phyloP scores from a whole-genome alignment of 2,329 filamentous ascomycete species.

The Colletotrichum acutatum region DNA sequence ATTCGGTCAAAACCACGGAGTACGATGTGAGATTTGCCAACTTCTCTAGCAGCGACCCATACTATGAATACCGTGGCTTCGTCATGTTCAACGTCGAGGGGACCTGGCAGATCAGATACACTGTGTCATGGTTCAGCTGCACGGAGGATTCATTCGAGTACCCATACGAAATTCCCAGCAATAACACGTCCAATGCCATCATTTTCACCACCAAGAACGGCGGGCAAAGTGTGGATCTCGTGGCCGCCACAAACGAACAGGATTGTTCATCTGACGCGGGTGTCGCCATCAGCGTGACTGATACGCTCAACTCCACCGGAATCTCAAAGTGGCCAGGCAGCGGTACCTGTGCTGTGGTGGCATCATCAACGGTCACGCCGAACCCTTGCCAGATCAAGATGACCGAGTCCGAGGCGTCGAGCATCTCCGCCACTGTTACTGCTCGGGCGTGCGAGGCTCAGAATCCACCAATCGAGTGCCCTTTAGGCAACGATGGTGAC shows the following conservation, averaged over 20 bases:
- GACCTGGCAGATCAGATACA: conserved; percentile 18
- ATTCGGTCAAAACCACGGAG: background rate
- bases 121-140: conserved; percentile 20
- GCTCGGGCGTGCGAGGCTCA: conserved; percentile 20
- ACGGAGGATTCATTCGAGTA: conserved; percentile 26
- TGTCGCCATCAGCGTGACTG: conserved; percentile 31
- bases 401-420: conserved; percentile 34
- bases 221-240: conserved; percentile 32
- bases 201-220: conserved; percentile 34
- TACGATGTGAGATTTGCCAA: background rate
- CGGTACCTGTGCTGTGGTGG: conserved; percentile 23
- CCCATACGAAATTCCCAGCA: background rate
- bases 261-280: conserved; percentile 15
- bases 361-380: conserved; percentile 21
- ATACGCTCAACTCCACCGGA: background rate
- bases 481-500: conserved; percentile 20
- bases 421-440: conserved; percentile 30
- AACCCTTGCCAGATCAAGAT: conserved; percentile 38
- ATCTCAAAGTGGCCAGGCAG: background rate
- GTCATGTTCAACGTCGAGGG: conserved; percentile 29
- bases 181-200: conserved; percentile 27
- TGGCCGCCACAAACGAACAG: conserved; percentile 19
- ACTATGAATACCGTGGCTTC: conserved; percentile 21
- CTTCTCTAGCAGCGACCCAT: conserved; percentile 23
- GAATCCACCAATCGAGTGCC: conserved; percentile 35